Percentiles rank a stretch among this genome's conserved stretches.
Conservation (phyloP, 2,329 filamentous ascomycete species). For the Penicillium carneum region DNA sequence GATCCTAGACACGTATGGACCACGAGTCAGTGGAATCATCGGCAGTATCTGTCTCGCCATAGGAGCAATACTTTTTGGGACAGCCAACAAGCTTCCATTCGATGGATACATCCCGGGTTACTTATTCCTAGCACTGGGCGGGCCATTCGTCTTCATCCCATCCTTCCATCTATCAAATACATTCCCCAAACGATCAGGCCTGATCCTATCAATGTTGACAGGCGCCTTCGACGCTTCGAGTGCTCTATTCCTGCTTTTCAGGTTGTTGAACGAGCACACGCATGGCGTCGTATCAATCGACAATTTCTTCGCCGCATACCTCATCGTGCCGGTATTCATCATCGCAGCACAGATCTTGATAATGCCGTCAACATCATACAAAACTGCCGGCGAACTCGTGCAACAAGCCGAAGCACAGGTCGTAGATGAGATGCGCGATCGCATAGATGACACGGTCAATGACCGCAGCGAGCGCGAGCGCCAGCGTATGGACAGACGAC, state of each 20-base stretch:
- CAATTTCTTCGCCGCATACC: slow-evolving; percentile 75
- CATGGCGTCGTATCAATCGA: slow-evolving; percentile 65
- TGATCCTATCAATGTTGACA: slow-evolving; percentile 80
- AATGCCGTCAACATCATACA: slow-evolving; percentile 79
- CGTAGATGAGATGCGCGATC: slow-evolving; percentile 63
- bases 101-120: slow-evolving; percentile 80
- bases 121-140: slow-evolving; percentile 77
- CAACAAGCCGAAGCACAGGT: slow-evolving; percentile 68
- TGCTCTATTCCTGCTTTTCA: slow-evolving; percentile 77
- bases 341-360: slow-evolving; percentile 71
- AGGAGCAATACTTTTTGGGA: slow-evolving; percentile 77
- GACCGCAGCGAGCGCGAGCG: slow-evolving; percentile 57
- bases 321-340: slow-evolving; percentile 73
- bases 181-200: slow-evolving; percentile 76
- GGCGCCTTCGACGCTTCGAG: slow-evolving; percentile 85
- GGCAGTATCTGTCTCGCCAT: slow-evolving; percentile 72
- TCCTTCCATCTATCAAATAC: slow-evolving; percentile 86
- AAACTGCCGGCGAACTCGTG: slow-evolving; percentile 83
- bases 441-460: slow-evolving; percentile 62
- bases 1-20: slow-evolving; percentile 82
- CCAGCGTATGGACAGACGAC: slow-evolving; percentile 62
- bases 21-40: slow-evolving; percentile 75
- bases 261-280: slow-evolving; percentile 70
- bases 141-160: slow-evolving; percentile 81
- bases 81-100: slow-evolving; percentile 68